Evolutionary conservation across 768 basidiomycete species (phyloP), one percentile per base, ranked within the genome.

Genomic region (Tricholoma matsutake): DNA sequence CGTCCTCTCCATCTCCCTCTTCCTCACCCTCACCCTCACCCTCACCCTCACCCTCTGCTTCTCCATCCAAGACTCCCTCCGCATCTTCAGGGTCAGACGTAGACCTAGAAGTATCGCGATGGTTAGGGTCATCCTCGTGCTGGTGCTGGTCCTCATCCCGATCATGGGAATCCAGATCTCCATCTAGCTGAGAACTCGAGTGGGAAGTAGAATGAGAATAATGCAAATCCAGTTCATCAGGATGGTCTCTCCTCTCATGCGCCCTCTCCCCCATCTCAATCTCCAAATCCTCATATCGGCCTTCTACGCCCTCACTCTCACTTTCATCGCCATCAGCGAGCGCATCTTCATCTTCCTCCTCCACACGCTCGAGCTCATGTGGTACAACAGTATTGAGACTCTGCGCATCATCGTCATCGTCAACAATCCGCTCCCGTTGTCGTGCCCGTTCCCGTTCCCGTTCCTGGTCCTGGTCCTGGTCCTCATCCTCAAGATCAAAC

Each of bases 381-480:
- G 87, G 80, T 2, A 86, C 77, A 45, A 92, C 77, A 0, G 94
- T 97, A 14, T 76, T 71, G 1, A 95, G 79, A 67, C 93, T 96
- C 32, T 83, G 69, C 4, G 83, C 75, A 66, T 94, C 90, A 61
- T 90, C 89, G 9, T 88, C 86, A 32, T 86, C 87, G 25, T 89
- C 87, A n/a, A 76, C 77, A 10, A 72, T 72, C 54, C 75, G 9
- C 65, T 65, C 10, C 73, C 68, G 5, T 67, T 64, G 22, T 10
- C 54, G 32, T 28, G 5, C 25, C 25, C 62, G 29, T 14, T 47
- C 51, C 29, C 66, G 14, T n/a, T n/a, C n/a, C n/a, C n/a, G n/a
- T n/a, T n/a, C 25, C 25, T 61, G 29, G 5, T 47, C 51, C 16
- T 25, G 22, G 14, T 73, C 74, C 25, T 75, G 75, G 28, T 77